Base-by-base conservation (phyloP, 495 filamentous ascomycete genomes). In the Oidiodendron maius region DNA sequence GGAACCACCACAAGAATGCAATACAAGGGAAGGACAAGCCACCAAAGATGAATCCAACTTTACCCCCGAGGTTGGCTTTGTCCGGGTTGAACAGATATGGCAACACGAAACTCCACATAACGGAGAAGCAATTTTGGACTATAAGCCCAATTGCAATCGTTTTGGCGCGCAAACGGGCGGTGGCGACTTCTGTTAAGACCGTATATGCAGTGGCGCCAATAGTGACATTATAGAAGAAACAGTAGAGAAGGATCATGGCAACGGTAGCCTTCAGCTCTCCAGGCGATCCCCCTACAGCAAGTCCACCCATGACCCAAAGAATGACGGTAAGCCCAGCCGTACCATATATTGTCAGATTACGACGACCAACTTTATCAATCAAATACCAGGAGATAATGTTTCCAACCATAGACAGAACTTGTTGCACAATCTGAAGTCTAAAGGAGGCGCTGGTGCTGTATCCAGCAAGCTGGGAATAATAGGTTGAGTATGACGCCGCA, bases 1-100 rank as follows among this genome's bases (percentile, higher is more conserved):
- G 74, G 11, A 82, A 78, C 70, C 87, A 86, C 64, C 76, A 89
- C 0, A 77, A 72, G 62, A 84, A 87, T 1, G 87, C 60, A 41
- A 47, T 25, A n/a, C 44, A 47, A 6, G 48, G 16, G 11, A 48
- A 21, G 12, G 51, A 36, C 1, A 53, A 24, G 15, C 44, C 57
- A 1, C 45, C 59, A 35, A 62, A 60, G 21, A 62, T 57, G 40
- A 62, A 64, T 0, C 48, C 41, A 9, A 53, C 41, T 36, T 64
- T 64, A 1, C 48, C 58, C 12, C 58, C 59, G 1, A 64, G 57
- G 12, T 54, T 58, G 2, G 59, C 61, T 37, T 60, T 35, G 44
- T 62, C 51, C 0, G 59, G 56, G 39, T 64, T 64, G 39, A 64
- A 64, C 1, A 64, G 47, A 30, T 56, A 62, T 5, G 59, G 56